Evolutionary conservation across 2,329 filamentous ascomycete species (phyloP), one percentile per base, ranked within the genome.

Genomic region (Calycina marina): DNA sequence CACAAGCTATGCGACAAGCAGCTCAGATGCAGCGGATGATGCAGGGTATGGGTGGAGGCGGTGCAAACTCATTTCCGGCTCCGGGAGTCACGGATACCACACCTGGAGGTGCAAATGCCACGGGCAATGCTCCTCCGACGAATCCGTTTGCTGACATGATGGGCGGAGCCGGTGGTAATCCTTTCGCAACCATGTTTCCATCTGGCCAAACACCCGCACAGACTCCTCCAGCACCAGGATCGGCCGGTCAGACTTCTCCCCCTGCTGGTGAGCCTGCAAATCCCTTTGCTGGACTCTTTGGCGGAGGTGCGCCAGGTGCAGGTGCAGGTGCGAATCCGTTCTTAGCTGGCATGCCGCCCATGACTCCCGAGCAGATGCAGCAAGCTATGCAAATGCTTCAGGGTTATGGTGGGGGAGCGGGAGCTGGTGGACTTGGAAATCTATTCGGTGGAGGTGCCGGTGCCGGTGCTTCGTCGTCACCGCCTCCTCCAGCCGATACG

Each of bases 41-140:
- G 59, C 67, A 30, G 20, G 46, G 62, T 27, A 69, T 65, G 34
- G 55, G 52, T 34, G 62, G 61, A 30, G 62, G 61, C 30, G 63
- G 57, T 38, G 61, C 56, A 36, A 61, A 59, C 25, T 63, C 72
- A 4, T 96, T 98, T 53, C 86, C 90, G 9, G 88, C 88, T 30
- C 90, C 90, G 2, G 90, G 90, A 6, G 76, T 79, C 13, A 96
- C 88, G 20, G 85, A 94, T 55, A 92, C 74, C 17, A 93, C 85
- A 3, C 76, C 72, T 1, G 50, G 50, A 37, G 44, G 56, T 48
- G 56, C 47, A 27, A 45, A 52, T 25, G 44, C 52, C 20, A 35
- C 35, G 11, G 31, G 28, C 20, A 38, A 36, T 12, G 41, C 54
- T 50, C 39, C 47, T 40, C 38, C 40, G 13, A 34, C 40, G 25